These are phyloP conservation scores for Geotrichum citri-aurantii DNA, from an alignment of 1,139 yeast genomes.

Conservation along the genomic window DNA sequence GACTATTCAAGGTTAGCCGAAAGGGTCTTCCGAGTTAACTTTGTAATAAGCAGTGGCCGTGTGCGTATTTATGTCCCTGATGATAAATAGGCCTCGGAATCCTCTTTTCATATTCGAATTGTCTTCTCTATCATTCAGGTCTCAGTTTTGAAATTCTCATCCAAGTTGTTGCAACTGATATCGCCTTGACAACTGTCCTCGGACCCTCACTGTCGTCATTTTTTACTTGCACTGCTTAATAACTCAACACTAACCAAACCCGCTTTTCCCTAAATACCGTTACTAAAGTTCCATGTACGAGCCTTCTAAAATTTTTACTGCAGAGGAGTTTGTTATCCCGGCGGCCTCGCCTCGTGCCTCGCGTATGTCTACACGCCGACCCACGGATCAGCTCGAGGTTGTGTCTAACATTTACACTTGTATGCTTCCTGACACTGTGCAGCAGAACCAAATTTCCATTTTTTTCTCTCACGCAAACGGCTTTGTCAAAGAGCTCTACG, in stretches of 20 bases:
- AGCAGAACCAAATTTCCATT: slow-evolving; percentile 3
- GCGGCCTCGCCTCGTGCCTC: slow-evolving; percentile 17
- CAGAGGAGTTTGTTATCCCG: slow-evolving; percentile 13
- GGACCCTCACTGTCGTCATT: too few species aligned
- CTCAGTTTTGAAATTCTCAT: neutral
- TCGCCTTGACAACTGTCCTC: too few species aligned
- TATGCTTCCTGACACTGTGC: neutral
- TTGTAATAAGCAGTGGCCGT: neutral
- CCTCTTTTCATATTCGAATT: neutral
- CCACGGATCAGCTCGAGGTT: slow-evolving; percentile 12
- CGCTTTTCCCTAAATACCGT: neutral
- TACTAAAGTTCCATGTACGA: neutral
- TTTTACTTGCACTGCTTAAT: too few species aligned
- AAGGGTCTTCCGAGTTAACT: neutral
- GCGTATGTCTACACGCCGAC: slow-evolving; percentile 8
- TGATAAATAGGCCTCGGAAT: neutral
- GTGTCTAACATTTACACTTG: slow-evolving; percentile 9
- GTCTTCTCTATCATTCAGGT: neutral
- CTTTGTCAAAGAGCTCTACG: slow-evolving; percentile 16
- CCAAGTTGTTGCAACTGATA: too few species aligned
- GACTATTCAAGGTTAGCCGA: neutral
- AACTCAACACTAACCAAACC: neutral
- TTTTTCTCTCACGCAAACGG: slow-evolving; percentile 16
- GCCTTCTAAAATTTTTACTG: neutral
- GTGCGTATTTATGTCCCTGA: neutral